Evolutionary conservation across 2,329 filamentous ascomycete species (phyloP).

Genomic region (Neocatenulostroma microsporum): DNA sequence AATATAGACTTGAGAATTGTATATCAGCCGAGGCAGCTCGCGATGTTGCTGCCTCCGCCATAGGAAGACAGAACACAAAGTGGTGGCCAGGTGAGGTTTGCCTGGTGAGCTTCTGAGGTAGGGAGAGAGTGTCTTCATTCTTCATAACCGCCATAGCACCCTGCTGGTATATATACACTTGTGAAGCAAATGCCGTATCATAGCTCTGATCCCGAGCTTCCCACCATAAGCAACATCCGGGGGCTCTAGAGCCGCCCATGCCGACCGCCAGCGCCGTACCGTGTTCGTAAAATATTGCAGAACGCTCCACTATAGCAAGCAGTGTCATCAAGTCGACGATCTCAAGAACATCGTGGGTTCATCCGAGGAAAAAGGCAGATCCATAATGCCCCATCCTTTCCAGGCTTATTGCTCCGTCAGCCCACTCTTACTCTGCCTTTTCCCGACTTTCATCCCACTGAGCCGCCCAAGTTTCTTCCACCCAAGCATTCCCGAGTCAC

Average conservation of each 20-base stretch:
- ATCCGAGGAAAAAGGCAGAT: neutral
- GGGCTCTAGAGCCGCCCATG: too few species aligned
- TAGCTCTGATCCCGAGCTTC: too few species aligned
- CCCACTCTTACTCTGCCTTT: slow-evolving; percentile 28
- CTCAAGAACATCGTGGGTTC: too few species aligned
- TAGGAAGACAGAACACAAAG: too few species aligned
- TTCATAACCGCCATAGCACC: neutral
- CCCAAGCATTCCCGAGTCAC: slow-evolving; percentile 26
- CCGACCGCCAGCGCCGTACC: neutral
- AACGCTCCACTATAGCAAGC: slow-evolving; percentile 1
- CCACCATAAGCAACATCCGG: slow-evolving; percentile 1
- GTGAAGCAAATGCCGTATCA: neutral
- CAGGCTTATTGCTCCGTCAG: slow-evolving; percentile 18
- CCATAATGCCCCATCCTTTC: too few species aligned
- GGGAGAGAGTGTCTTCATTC: too few species aligned
- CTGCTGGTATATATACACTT: slow-evolving; percentile 1
- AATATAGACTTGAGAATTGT: too few species aligned
- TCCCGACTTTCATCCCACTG: slow-evolving; percentile 29
- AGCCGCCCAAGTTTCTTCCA: slow-evolving; percentile 33
- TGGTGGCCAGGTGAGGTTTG: too few species aligned
- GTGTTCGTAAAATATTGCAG: neutral
- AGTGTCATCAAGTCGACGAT: too few species aligned
- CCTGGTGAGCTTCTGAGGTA: too few species aligned
- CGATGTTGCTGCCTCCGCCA: too few species aligned
- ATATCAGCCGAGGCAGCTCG: too few species aligned